Percentiles rank a stretch among this genome's conserved stretches.
Conservation (phyloP, 805 yeast species). For the Diddensiella caesifluorescens region DNA sequence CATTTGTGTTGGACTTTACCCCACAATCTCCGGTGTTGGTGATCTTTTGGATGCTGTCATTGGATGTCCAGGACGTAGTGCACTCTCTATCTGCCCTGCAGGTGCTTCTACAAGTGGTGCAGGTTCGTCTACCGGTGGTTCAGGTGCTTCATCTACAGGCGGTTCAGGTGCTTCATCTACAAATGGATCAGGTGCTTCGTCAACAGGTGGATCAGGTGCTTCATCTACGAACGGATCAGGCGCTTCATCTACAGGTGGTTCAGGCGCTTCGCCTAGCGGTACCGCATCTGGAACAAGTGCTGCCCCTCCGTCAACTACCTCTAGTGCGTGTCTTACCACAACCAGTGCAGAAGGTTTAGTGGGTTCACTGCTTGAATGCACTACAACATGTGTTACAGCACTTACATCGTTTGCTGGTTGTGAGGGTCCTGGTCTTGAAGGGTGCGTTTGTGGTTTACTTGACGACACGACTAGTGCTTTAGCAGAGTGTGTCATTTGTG, state of each 20-base stretch:
- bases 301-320: not conserved
- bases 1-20: slow-evolving; percentile 3
- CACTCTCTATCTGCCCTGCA: slow-evolving; percentile 4
- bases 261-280: not conserved
- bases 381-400: slow-evolving; percentile 4
- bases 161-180: not conserved
- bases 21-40: not conserved
- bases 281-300: not conserved
- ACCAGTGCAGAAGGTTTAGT: not conserved
- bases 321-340: too few relatives aligned
- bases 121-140: not conserved
- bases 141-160: not conserved
- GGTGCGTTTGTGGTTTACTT: slow-evolving; percentile 4
- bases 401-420: slow-evolving; percentile 2
- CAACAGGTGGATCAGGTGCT: not conserved
- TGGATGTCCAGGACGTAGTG: slow-evolving; percentile 4
- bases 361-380: slow-evolving; percentile 3
- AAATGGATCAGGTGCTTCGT: not conserved
- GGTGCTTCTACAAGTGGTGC: not conserved
- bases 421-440: not conserved
- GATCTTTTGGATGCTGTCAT: slow-evolving; percentile 2
- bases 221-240: not conserved
- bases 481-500: slow-evolving; percentile 8
- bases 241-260: not conserved
- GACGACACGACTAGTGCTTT: slow-evolving; percentile 5